Conservation (phyloP, 225 moss, liverwort and hornwort species). For the Lunularia cruciata region DNA sequence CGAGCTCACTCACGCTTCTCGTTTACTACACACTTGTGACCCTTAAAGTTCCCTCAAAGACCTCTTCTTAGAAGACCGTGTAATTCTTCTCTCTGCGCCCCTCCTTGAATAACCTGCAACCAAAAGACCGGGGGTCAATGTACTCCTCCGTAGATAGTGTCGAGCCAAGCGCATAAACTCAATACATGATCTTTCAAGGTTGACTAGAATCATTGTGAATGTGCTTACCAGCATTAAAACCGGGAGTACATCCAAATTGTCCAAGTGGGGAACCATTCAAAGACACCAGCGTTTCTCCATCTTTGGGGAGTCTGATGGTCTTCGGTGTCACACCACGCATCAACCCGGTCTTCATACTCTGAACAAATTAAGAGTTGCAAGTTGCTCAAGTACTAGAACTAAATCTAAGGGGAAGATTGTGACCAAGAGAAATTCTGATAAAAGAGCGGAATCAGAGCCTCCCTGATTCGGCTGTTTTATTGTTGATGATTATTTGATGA, state of each 20-base stretch:
- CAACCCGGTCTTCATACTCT: slow-evolving; percentile 17
- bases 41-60: slow-evolving; percentile 32
- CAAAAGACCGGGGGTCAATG: no score
- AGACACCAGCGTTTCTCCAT: slow-evolving; percentile 39
- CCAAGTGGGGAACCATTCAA: slow-evolving; percentile 46
- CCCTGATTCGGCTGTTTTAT: no score
- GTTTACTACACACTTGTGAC: no score
- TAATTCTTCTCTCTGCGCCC: slow-evolving; percentile 5
- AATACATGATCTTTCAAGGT: not conserved
- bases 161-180: not conserved
- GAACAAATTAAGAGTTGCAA: no score
- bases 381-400: no score
- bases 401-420: no score
- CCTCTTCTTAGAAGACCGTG: slow-evolving; percentile 20
- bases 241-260: slow-evolving; percentile 36
- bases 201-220: not conserved
- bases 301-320: slow-evolving; percentile 35
- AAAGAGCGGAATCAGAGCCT: no score
- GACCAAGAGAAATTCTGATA: no score
- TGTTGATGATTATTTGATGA: no score
- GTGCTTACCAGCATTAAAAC: slow-evolving; percentile 11
- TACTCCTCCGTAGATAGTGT: no score
- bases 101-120: not conserved
- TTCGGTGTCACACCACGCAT: slow-evolving; percentile 30
- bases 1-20: no score